Evolutionary conservation across 768 basidiomycete species (phyloP).

Genomic region (Trichaptum fuscoviolaceum): DNA sequence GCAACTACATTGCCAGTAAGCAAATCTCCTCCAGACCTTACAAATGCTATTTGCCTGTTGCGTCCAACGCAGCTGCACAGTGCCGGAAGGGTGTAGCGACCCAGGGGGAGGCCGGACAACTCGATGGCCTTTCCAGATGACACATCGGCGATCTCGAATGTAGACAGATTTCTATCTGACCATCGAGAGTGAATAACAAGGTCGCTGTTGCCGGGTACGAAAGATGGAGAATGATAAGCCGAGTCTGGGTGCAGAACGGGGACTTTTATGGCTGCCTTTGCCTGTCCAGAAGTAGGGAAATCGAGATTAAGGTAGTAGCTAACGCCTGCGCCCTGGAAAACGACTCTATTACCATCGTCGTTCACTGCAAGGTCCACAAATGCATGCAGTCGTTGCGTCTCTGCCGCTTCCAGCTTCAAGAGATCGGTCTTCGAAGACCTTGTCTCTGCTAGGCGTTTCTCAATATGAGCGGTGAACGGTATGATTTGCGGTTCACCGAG

Average conservation of each 20-base stretch:
- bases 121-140: slow-evolving; percentile 38
- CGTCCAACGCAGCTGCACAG: slow-evolving; percentile 41
- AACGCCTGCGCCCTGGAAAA: slow-evolving; percentile 65
- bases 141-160: slow-evolving; percentile 60
- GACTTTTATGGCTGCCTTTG: slow-evolving; percentile 14
- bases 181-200: slow-evolving; percentile 62
- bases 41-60: slow-evolving; percentile 43
- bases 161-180: slow-evolving; percentile 58
- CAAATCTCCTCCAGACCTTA: slow-evolving; percentile 54
- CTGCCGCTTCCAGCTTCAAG: slow-evolving; percentile 45
- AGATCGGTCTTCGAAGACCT: slow-evolving; percentile 43
- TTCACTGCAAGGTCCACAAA: slow-evolving; percentile 60
- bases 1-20: slow-evolving; percentile 63
- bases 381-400: slow-evolving; percentile 51
- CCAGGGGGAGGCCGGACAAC: slow-evolving; percentile 53
- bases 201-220: slow-evolving; percentile 43
- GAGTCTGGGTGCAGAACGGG: slow-evolving; percentile 44
- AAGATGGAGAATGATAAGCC: slow-evolving; percentile 65
- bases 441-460: slow-evolving; percentile 62
- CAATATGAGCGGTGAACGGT: slow-evolving; percentile 57
- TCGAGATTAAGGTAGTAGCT: slow-evolving; percentile 46
- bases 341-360: slow-evolving; percentile 43
- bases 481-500: slow-evolving; percentile 41
- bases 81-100: slow-evolving; percentile 58
- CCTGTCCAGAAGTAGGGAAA: slow-evolving; percentile 4